Evolutionary conservation across 768 basidiomycete genomes (phyloP).

Genomic region (Trametes cinnabarina): DNA sequence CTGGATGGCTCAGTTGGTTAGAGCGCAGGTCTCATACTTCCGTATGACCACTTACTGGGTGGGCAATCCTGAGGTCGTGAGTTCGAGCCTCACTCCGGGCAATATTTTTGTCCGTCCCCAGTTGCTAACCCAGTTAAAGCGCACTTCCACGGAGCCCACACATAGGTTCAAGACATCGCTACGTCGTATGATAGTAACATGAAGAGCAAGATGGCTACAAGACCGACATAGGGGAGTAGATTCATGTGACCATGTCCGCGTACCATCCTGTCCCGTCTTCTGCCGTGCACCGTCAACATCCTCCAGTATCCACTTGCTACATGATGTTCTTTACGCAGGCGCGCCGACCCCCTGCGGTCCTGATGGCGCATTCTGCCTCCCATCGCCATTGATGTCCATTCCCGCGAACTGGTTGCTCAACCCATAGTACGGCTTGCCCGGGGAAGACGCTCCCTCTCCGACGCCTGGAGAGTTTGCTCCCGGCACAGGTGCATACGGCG

Average conservation of each 20-base stretch:
- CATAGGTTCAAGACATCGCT: too few relatives aligned
- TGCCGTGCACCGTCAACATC: not conserved
- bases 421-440: constrained; percentile 20
- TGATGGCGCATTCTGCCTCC: constrained; percentile 12
- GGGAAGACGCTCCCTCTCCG: constrained; percentile 3
- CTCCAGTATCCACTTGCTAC: not conserved
- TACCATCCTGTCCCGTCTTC: not conserved
- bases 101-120: too few relatives aligned
- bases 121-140: too few relatives aligned
- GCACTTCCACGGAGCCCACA: too few relatives aligned
- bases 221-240: too few relatives aligned
- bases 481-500: constrained; percentile 18
- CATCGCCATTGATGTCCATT: constrained; percentile 23
- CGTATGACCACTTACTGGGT: constrained; percentile 3
- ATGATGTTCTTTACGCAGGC: too few relatives aligned
- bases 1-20: constrained; percentile 23
- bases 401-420: constrained; percentile 27
- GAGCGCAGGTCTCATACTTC: constrained; percentile 20
- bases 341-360: constrained; percentile 27
- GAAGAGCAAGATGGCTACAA: too few relatives aligned
- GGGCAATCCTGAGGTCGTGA: constrained; percentile 22
- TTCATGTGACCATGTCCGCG: not conserved
- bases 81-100: constrained; percentile 22
- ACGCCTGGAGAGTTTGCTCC: constrained; percentile 4
- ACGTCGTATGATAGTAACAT: too few relatives aligned